These are phyloP conservation scores for Chaetomium globosum DNA, from an alignment of 2,329 filamentous ascomycete genomes.

Conservation along the genomic window DNA sequence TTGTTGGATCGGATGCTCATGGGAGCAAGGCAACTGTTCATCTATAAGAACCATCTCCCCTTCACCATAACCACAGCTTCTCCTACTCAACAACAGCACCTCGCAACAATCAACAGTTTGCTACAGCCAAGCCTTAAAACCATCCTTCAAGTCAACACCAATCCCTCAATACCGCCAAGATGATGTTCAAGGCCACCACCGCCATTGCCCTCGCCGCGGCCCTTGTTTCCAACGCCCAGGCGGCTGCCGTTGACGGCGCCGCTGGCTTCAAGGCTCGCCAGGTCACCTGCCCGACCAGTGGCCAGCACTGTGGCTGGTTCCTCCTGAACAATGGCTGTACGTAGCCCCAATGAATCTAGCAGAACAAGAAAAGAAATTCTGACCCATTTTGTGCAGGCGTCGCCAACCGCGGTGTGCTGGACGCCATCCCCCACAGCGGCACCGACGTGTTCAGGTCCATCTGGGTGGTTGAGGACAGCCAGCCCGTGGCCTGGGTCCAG, in stretches of 20 bases:
- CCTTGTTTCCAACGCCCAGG: background rate
- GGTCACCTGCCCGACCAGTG: background rate
- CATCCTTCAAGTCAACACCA: background rate
- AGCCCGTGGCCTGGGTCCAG: background rate
- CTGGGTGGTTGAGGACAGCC: background rate
- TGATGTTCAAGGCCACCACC: constrained; percentile 1
- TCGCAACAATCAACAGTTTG: background rate
- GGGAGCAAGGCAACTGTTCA: background rate
- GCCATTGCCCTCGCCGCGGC: background rate
- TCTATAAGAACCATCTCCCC: background rate
- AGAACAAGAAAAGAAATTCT: background rate
- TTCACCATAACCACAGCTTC: background rate
- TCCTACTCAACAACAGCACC: background rate
- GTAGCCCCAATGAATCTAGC: background rate
- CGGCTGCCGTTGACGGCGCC: background rate
- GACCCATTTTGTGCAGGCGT: background rate
- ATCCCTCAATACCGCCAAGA: background rate
- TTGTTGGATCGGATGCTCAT: background rate
- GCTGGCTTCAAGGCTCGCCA: background rate
- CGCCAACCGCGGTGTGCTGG: background rate
- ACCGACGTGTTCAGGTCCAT: background rate
- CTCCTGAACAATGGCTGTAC: background rate
- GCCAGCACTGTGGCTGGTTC: background rate
- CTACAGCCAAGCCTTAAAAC: background rate
- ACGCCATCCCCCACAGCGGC: background rate